Evolutionary conservation across 148 eudicot genomes (phyloP).

Genomic region (Spergularia bocconei): DNA sequence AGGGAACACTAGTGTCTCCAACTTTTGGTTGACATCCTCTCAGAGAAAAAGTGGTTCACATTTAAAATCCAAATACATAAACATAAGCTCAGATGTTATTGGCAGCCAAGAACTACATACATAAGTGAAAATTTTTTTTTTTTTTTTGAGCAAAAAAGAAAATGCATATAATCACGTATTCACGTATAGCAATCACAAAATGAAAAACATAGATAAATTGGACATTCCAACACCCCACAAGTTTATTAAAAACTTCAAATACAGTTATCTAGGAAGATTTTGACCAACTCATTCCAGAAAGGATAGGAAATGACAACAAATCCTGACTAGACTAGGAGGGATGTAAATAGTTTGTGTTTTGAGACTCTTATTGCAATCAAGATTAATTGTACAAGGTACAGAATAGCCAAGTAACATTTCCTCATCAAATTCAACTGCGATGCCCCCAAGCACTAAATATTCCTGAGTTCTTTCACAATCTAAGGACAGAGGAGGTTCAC

Average conservation of each 20-base stretch:
- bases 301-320: background rate
- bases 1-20: background rate
- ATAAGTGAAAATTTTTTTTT: no score
- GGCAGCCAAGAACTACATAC: no score
- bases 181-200: background rate
- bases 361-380: background rate
- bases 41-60: no score
- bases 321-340: background rate
- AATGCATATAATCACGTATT: no score
- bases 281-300: background rate
- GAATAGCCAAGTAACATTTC: background rate
- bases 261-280: background rate
- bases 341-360: background rate
- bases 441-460: background rate
- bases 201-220: background rate
- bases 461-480: background rate
- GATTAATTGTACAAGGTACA: background rate
- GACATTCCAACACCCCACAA: background rate
- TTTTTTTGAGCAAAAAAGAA: no score
- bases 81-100: background rate
- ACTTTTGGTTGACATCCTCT: background rate
- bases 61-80: background rate
- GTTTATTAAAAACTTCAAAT: background rate
- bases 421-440: background rate
- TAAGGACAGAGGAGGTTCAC: no score